Conservation (phyloP, 176 grass and related monocot genomes). For the Musa troglodytarum region DNA sequence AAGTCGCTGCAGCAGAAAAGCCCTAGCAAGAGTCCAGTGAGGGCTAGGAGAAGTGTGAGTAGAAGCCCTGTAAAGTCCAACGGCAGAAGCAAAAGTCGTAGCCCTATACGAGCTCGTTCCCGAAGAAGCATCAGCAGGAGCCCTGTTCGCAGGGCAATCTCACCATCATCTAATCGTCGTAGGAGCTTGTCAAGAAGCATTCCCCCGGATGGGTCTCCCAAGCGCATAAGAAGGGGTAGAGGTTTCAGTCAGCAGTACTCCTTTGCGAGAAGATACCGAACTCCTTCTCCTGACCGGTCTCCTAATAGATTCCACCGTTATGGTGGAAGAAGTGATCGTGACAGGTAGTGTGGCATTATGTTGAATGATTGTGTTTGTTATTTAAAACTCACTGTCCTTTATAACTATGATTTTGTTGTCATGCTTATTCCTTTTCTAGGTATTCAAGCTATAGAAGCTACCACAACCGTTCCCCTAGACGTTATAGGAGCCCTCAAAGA, state of each 20-base stretch:
- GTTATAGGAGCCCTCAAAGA: slow-evolving; percentile 77
- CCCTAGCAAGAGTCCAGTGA: slow-evolving; percentile 49
- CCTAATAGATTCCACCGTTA: slow-evolving; percentile 47
- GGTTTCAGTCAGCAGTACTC: slow-evolving; percentile 90
- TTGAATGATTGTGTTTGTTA: background rate
- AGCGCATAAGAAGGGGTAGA: slow-evolving; percentile 71
- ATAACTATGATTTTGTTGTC: background rate
- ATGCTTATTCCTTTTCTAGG: slow-evolving; percentile 12
- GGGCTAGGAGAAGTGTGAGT: slow-evolving; percentile 35
- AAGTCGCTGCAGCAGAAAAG: slow-evolving; percentile 29
- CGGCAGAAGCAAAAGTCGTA: slow-evolving; percentile 48
- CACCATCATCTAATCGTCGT: slow-evolving; percentile 50
- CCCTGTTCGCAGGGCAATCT: slow-evolving; percentile 45
- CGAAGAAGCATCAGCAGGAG: slow-evolving; percentile 32
- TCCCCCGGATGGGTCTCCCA: slow-evolving; percentile 79
- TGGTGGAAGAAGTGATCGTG: slow-evolving; percentile 68
- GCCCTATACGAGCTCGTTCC: slow-evolving; percentile 27
- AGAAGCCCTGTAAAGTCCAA: slow-evolving; percentile 51
- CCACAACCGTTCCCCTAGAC: slow-evolving; percentile 69
- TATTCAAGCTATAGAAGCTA: slow-evolving; percentile 46
- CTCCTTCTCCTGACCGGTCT: slow-evolving; percentile 69
- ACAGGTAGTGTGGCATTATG: slow-evolving; percentile 38
- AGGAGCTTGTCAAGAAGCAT: slow-evolving; percentile 84
- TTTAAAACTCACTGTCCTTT: background rate
- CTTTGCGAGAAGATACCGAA: slow-evolving; percentile 88